Percentiles rank a stretch among this genome's conserved stretches.
Conservation (phyloP, 352 stramenopile genomes). For the Phytophthora gonapodyides region DNA sequence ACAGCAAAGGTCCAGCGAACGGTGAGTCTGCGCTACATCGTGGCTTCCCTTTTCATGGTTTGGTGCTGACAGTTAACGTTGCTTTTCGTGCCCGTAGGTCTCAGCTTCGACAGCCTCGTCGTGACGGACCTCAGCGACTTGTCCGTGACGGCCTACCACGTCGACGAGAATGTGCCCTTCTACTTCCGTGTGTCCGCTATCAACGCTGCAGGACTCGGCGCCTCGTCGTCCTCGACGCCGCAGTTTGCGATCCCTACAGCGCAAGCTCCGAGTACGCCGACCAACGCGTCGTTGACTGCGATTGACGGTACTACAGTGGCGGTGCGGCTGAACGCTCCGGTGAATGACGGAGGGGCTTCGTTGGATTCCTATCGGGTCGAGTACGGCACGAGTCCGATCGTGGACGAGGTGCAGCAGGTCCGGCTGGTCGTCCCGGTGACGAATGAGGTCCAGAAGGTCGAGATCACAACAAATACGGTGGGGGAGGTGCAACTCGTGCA, state of each 20-base stretch:
- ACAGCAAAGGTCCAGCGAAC: conserved; percentile 85
- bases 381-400: conserved; percentile 81
- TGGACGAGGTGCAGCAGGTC: conserved; percentile 84
- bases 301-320: conserved; percentile 90
- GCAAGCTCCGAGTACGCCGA: conserved; percentile 67
- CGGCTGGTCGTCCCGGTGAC: conserved; percentile 59
- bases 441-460: conserved; percentile 79
- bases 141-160: conserved; percentile 72
- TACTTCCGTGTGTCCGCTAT: conserved; percentile 94
- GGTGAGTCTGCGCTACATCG: conserved; percentile 28
- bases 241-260: conserved; percentile 88
- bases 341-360: conserved; percentile 82
- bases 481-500: conserved; percentile 92
- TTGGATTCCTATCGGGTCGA: conserved; percentile 93
- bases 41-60: too few relatives aligned
- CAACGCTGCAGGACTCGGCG: conserved; percentile 86
- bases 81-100: conserved; percentile 27
- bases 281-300: conserved; percentile 75
- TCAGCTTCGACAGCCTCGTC: conserved; percentile 88
- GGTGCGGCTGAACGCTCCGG: conserved; percentile 75
- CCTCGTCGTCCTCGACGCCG: conserved; percentile 68
- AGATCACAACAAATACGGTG: conserved; percentile 60
- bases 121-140: conserved; percentile 90
- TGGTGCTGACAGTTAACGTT: not conserved
- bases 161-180: conserved; percentile 95